phyloP scores from a whole-genome alignment of 2,329 filamentous ascomycete genomes.

The Fusarium continuum region DNA sequence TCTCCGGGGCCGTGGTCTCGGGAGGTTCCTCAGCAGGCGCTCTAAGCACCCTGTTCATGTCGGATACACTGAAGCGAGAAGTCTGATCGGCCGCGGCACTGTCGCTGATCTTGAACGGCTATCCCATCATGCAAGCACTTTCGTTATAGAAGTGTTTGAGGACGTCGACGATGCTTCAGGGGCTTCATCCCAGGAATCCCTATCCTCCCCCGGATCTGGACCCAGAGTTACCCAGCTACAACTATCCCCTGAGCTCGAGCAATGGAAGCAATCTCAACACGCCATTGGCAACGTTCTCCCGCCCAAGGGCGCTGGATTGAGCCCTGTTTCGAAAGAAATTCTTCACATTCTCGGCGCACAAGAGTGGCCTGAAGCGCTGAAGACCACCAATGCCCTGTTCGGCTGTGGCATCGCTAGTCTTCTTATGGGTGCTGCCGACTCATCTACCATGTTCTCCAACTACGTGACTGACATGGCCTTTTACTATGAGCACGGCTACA shows the following conservation, averaged over 20 bases:
- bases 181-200: slow-evolving; percentile 9
- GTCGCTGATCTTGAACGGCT: slow-evolving; percentile 24
- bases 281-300: slow-evolving; percentile 33
- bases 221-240: slow-evolving; percentile 23
- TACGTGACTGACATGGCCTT: slow-evolving; percentile 39
- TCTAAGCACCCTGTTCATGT: slow-evolving; percentile 10
- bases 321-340: slow-evolving; percentile 19
- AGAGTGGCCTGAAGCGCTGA: slow-evolving; percentile 36
- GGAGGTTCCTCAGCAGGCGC: slow-evolving; percentile 16
- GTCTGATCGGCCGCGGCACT: slow-evolving; percentile 27
- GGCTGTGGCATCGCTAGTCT: slow-evolving; percentile 39
- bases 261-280: slow-evolving; percentile 34
- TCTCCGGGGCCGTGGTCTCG: slow-evolving; percentile 22
- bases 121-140: slow-evolving; percentile 25
- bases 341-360: slow-evolving; percentile 27
- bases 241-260: slow-evolving; percentile 33
- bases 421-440: slow-evolving; percentile 37
- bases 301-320: slow-evolving; percentile 33
- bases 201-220: slow-evolving; percentile 13
- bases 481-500: slow-evolving; percentile 40
- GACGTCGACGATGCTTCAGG: slow-evolving; percentile 27
- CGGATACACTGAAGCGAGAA: slow-evolving; percentile 36
- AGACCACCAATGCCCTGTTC: slow-evolving; percentile 37
- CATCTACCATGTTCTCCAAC: slow-evolving; percentile 38
- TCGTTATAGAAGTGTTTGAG: slow-evolving; percentile 33